Evolutionary conservation across 352 stramenopile species (phyloP).

Genomic region (Phytophthora pini): DNA sequence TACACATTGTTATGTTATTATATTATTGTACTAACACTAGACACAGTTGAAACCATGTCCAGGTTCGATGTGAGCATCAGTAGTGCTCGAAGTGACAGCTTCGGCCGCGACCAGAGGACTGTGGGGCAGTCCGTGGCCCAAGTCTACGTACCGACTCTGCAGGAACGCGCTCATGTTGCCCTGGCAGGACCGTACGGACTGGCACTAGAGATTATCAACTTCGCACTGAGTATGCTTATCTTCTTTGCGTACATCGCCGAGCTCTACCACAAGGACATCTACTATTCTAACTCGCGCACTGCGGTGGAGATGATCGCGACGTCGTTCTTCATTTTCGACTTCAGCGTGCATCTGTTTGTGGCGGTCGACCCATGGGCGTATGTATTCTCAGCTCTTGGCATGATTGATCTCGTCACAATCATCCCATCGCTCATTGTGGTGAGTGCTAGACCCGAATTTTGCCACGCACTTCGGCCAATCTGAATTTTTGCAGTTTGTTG

Average conservation of each 20-base stretch:
- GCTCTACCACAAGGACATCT: constrained; percentile 33
- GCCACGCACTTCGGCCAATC: not conserved
- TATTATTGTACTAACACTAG: not conserved
- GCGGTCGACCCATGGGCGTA: constrained; percentile 48
- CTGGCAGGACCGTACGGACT: constrained; percentile 49
- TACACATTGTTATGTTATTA: not conserved
- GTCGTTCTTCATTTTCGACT: constrained; percentile 69
- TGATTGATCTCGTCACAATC: constrained; percentile 80
- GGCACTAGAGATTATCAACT: constrained; percentile 64
- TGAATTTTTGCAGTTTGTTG: constrained; percentile 45
- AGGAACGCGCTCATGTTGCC: constrained; percentile 42
- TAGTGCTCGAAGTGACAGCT: constrained; percentile 4
- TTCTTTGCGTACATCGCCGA: constrained; percentile 68
- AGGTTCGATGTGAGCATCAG: constrained; percentile 17
- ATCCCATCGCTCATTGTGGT: constrained; percentile 71
- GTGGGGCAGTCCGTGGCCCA: constrained; percentile 36
- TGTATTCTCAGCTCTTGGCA: constrained; percentile 53
- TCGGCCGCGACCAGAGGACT: constrained; percentile 3
- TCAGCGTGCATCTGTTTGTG: constrained; percentile 67
- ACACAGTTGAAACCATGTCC: constrained; percentile 19
- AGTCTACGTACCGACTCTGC: constrained; percentile 57
- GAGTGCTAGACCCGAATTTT: not conserved
- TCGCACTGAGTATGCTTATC: constrained; percentile 64
- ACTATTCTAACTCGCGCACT: constrained; percentile 17
- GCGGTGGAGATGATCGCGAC: constrained; percentile 56